A percentile compares a stretch with the other conserved stretches of the same genome.
These are phyloP conservation scores for Alternaria gaisen DNA, from an alignment of 2,329 filamentous ascomycete species.

Conservation along the genomic window DNA sequence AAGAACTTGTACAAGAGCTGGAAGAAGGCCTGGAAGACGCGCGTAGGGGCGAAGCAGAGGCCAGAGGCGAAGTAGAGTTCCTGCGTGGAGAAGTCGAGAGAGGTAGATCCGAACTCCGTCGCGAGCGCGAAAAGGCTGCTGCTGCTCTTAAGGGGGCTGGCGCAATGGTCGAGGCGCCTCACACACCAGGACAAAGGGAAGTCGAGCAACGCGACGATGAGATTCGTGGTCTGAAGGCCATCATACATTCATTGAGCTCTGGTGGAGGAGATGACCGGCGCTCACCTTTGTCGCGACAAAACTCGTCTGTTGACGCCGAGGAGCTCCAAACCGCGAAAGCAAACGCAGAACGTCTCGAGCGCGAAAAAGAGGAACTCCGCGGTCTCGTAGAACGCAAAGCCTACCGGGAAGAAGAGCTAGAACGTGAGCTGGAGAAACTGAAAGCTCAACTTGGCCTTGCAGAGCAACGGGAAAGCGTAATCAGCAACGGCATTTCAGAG, in stretches of 20 bases:
- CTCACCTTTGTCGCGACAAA: slow-evolving; percentile 43
- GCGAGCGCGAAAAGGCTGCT: slow-evolving; percentile 85
- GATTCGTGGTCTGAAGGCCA: slow-evolving; percentile 94
- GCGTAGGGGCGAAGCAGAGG: slow-evolving; percentile 91
- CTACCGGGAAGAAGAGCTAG: slow-evolving; percentile 81
- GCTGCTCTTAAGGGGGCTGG: slow-evolving; percentile 65
- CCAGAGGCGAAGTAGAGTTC: slow-evolving; percentile 94
- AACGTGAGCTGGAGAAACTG: slow-evolving; percentile 77
- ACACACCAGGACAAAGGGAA: slow-evolving; percentile 68
- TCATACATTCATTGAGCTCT: slow-evolving; percentile 93
- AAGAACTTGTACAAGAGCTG: slow-evolving; percentile 94
- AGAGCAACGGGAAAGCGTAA: slow-evolving; percentile 62
- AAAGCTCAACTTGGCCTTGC: slow-evolving; percentile 45
- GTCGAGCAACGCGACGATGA: slow-evolving; percentile 96
- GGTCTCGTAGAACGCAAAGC: slow-evolving; percentile 76
- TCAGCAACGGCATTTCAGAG: slow-evolving; percentile 62
- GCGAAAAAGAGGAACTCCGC: slow-evolving; percentile 81
- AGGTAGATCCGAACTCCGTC: slow-evolving; percentile 83
- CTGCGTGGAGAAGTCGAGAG: slow-evolving; percentile 92
- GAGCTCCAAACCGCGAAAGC: slow-evolving; percentile 67
- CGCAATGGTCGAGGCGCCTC: slow-evolving; percentile 54
- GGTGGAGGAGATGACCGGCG: slow-evolving; percentile 62
- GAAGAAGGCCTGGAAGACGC: slow-evolving; percentile 97
- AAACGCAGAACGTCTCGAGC: slow-evolving; percentile 75
- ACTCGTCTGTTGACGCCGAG: slow-evolving; percentile 47